A percentile compares a stretch with the other conserved stretches of the same genome.
Conservation (phyloP, 768 basidiomycete species). For the Terana coerulea region DNA sequence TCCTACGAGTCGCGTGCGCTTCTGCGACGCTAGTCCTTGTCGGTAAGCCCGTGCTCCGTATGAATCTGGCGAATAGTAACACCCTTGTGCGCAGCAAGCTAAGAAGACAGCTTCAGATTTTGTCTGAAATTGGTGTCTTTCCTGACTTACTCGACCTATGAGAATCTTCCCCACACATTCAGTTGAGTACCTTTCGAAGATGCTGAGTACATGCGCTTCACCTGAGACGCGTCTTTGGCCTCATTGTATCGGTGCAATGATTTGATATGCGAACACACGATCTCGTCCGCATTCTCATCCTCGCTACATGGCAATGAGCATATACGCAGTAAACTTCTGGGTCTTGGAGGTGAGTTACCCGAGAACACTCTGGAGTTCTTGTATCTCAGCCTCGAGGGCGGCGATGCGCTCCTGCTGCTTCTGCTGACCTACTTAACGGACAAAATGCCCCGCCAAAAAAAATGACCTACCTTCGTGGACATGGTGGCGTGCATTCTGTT, state of each 20-base stretch:
- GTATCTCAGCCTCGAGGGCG: constrained; percentile 46
- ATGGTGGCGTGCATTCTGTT: constrained; percentile 16
- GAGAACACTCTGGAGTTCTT: constrained; percentile 41
- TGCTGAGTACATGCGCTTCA: constrained; percentile 18
- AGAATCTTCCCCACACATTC: constrained; percentile 46
- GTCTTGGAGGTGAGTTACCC: constrained; percentile 41
- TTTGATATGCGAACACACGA: constrained; percentile 66
- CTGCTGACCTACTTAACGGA: constrained; percentile 24
- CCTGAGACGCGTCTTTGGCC: constrained; percentile 81
- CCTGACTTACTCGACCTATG: constrained; percentile 63
- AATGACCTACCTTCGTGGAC: constrained; percentile 10
- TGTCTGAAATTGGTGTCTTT: neutral
- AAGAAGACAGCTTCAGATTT: neutral
- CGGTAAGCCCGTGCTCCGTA: constrained; percentile 60
- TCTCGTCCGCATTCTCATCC: constrained; percentile 47
- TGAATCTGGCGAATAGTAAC: constrained; percentile 74
- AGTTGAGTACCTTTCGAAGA: neutral
- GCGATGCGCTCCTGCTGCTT: constrained; percentile 47
- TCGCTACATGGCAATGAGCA: constrained; percentile 25
- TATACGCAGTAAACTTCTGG: neutral
- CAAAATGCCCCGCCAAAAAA: neutral
- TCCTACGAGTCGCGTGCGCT: too few species aligned
- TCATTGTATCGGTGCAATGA: constrained; percentile 77
- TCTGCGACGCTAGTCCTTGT: constrained; percentile 43
- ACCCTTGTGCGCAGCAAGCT: constrained; percentile 72